Percentiles rank a stretch among this genome's conserved stretches.
These are phyloP conservation scores for Aspergillus amoenus DNA, from an alignment of 2,329 filamentous ascomycete species.

Conservation along the genomic window DNA sequence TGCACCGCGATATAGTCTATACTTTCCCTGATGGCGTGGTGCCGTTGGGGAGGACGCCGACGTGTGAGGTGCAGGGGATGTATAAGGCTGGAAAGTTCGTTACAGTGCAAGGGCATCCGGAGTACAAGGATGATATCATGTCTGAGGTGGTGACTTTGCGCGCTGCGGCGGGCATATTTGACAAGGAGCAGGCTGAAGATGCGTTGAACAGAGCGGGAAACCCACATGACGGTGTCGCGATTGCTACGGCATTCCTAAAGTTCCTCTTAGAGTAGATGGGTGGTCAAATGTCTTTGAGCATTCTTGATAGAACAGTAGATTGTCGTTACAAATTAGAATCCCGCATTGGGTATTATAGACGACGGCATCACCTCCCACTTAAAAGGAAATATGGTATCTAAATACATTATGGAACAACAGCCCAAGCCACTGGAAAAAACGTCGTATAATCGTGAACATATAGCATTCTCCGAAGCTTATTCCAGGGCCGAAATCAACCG, in stretches of 20 bases:
- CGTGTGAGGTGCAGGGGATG: constrained; percentile 78
- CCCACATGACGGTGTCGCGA: constrained; percentile 75
- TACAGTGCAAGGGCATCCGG: constrained; percentile 82
- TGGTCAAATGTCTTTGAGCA: not conserved
- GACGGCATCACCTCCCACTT: not conserved
- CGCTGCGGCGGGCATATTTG: constrained; percentile 66
- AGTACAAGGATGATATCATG: constrained; percentile 73
- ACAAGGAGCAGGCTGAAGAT: constrained; percentile 66
- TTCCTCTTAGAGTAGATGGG: constrained; percentile 63
- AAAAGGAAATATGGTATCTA: not conserved
- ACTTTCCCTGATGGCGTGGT: constrained; percentile 62
- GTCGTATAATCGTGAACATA: not conserved
- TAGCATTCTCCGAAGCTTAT: not conserved
- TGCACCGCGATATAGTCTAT: constrained; percentile 78
- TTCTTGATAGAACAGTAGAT: not conserved
- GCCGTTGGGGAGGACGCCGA: constrained; percentile 62
- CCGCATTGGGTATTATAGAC: not conserved
- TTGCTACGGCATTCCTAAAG: constrained; percentile 71
- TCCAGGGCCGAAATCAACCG: constrained; percentile 11
- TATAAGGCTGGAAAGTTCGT: constrained; percentile 66
- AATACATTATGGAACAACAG: not conserved
- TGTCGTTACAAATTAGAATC: not conserved
- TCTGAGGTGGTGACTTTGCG: constrained; percentile 65
- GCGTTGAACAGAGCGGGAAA: constrained; percentile 65
- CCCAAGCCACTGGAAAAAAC: not conserved